Evolutionary conservation across 2,329 filamentous ascomycete species (phyloP).

Genomic region (Huntiella decipiens): DNA sequence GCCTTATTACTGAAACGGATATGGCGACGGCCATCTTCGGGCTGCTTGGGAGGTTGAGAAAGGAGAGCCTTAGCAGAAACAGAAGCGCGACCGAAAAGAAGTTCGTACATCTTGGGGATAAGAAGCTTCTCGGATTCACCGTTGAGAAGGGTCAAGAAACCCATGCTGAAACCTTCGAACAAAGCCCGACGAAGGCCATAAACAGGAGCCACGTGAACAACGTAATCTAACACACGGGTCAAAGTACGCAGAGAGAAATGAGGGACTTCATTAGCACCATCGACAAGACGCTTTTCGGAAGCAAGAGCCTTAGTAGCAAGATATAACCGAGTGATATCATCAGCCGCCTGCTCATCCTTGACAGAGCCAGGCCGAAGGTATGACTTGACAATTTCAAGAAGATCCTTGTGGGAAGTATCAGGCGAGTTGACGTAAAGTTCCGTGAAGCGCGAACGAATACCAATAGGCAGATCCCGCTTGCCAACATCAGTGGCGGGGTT

Average conservation of each 20-base stretch:
- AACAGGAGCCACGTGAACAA: conserved; percentile 61
- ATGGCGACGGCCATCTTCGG: conserved; percentile 57
- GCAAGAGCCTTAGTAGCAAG: conserved; percentile 69
- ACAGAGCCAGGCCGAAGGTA: conserved; percentile 59
- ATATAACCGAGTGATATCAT: conserved; percentile 74
- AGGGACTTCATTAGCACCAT: conserved; percentile 86
- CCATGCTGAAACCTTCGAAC: conserved; percentile 95
- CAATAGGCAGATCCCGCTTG: conserved; percentile 80
- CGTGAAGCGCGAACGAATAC: conserved; percentile 80
- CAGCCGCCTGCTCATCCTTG: conserved; percentile 52
- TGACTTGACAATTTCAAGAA: conserved; percentile 71
- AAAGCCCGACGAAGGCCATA: conserved; percentile 74
- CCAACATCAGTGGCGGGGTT: conserved; percentile 96
- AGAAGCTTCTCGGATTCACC: conserved; percentile 63
- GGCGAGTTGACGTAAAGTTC: conserved; percentile 89
- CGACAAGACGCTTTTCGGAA: conserved; percentile 67
- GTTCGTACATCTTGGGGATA: conserved; percentile 58
- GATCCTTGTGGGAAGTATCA: conserved; percentile 67
- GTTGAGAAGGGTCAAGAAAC: conserved; percentile 78
- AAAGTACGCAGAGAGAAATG: conserved; percentile 94
- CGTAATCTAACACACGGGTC: conserved; percentile 76
- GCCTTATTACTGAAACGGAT: conserved; percentile 54
- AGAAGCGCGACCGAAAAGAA: conserved; percentile 53
- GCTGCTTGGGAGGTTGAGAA: conserved; percentile 57
- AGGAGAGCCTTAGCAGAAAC: conserved; percentile 44